phyloP scores from a whole-genome alignment of 2,329 filamentous ascomycete genomes.

The Fusarium compactum region DNA sequence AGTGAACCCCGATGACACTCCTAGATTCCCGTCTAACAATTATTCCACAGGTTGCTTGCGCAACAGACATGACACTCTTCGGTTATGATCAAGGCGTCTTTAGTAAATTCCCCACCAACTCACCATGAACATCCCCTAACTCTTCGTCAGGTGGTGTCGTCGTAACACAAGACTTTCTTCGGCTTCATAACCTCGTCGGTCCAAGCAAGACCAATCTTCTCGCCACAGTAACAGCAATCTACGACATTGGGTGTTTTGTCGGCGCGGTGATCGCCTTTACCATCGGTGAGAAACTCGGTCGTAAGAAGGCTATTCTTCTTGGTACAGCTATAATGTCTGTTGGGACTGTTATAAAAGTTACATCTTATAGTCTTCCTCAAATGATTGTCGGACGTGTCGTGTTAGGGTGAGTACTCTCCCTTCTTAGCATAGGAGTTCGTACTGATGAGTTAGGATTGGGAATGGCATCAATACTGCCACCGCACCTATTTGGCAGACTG shows the following conservation, averaged over 20 bases:
- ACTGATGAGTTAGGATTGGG: neutral
- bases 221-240: constrained; percentile 30
- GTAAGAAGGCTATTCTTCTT: constrained; percentile 27
- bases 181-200: constrained; percentile 25
- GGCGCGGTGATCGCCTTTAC: constrained; percentile 25
- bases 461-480: constrained; percentile 51
- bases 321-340: constrained; percentile 28
- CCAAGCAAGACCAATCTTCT: constrained; percentile 27
- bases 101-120: neutral
- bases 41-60: constrained; percentile 13
- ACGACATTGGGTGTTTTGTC: constrained; percentile 30
- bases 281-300: constrained; percentile 17
- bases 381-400: constrained; percentile 30
- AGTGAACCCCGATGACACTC: neutral
- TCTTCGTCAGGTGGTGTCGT: constrained; percentile 17
- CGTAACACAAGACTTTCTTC: constrained; percentile 26
- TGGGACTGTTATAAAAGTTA: constrained; percentile 23
- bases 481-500: constrained; percentile 28
- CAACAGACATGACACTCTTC: constrained; percentile 30
- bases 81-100: constrained; percentile 27
- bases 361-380: constrained; percentile 28
- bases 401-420: constrained; percentile 3
- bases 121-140: neutral
- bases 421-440: rapidly evolving
- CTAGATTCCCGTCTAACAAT: neutral